Evolutionary conservation across 148 eudicot genomes (phyloP).

Genomic region (Rhododendron vialii): DNA sequence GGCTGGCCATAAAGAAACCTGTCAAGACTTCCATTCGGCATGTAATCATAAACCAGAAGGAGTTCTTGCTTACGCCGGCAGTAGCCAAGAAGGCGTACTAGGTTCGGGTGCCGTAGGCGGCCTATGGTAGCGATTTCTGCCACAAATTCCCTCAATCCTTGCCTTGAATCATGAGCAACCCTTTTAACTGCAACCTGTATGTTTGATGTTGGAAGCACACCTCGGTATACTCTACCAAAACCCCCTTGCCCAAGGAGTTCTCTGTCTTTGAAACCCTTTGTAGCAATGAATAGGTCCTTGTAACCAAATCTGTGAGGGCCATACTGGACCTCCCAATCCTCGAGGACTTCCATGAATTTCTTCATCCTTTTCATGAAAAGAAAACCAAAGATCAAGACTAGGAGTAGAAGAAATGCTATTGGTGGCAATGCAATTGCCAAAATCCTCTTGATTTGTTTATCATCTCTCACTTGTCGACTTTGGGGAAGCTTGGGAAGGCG

Average conservation of each 20-base stretch:
- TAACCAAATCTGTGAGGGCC: not conserved
- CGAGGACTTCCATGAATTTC: not conserved
- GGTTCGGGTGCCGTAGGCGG: not conserved
- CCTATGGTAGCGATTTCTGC: conserved; percentile 12
- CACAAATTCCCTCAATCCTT: conserved; percentile 9
- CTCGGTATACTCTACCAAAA: not conserved
- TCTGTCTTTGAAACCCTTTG: not conserved
- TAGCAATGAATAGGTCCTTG: not conserved
- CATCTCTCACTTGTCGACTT: not conserved
- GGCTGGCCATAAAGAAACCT: not conserved
- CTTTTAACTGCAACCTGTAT: not conserved
- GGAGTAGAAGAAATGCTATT: not conserved
- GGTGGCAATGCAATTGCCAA: not conserved
- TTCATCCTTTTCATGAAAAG: not conserved
- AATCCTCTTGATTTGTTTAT: not conserved
- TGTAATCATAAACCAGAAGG: conserved; percentile 2
- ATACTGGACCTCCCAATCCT: conserved; percentile 12
- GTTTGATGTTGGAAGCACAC: not conserved
- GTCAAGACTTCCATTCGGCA: not conserved
- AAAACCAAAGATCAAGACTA: not conserved
- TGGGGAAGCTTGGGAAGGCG: not conserved
- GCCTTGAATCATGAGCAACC: not conserved
- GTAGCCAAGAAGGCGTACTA: conserved; percentile 1
- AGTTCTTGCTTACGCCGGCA: conserved; percentile 4
- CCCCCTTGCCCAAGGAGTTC: conserved; percentile 4